A percentile compares a stretch with the other conserved stretches of the same genome.
Conservation (phyloP, 1,139 yeast species). For the Pichia sp. region DNA sequence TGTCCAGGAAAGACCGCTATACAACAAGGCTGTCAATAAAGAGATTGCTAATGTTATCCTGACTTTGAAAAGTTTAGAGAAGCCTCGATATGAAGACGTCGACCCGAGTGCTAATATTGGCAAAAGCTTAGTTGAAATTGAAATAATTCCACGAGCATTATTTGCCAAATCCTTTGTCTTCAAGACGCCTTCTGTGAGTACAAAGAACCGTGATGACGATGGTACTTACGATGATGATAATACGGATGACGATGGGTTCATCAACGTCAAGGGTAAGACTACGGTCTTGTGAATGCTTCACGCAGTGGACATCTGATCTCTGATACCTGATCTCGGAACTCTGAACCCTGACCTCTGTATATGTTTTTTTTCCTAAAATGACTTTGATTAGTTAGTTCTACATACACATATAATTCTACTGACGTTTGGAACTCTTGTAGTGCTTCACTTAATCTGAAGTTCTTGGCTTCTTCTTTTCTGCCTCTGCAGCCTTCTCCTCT, state of each 20-base stretch:
- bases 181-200: constrained; percentile 21
- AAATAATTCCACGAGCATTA: constrained; percentile 26
- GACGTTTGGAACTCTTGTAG: too few relatives aligned
- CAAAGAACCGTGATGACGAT: constrained; percentile 9
- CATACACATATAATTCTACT: too few relatives aligned
- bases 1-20: constrained; percentile 26
- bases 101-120: constrained; percentile 21
- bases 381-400: too few relatives aligned
- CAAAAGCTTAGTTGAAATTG: constrained; percentile 26
- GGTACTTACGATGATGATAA: constrained; percentile 9
- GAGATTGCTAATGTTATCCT: constrained; percentile 24
- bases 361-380: too few relatives aligned
- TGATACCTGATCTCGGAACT: too few relatives aligned
- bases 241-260: constrained; percentile 20
- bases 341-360: too few relatives aligned
- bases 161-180: constrained; percentile 20
- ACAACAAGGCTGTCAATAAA: constrained; percentile 20
- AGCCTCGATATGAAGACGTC: constrained; percentile 15
- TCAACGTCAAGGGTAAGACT: constrained; percentile 28
- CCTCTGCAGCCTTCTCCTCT: constrained; percentile 85
- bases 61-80: constrained; percentile 17
- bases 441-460: constrained; percentile 19
- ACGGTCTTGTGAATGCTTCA: constrained; percentile 18
- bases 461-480: constrained; percentile 72
- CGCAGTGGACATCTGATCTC: too few relatives aligned